A percentile compares a stretch with the other conserved stretches of the same genome.
phyloP scores from a whole-genome alignment of 2,329 filamentous ascomycete species.

The Talaromyces albobiverticillius region DNA sequence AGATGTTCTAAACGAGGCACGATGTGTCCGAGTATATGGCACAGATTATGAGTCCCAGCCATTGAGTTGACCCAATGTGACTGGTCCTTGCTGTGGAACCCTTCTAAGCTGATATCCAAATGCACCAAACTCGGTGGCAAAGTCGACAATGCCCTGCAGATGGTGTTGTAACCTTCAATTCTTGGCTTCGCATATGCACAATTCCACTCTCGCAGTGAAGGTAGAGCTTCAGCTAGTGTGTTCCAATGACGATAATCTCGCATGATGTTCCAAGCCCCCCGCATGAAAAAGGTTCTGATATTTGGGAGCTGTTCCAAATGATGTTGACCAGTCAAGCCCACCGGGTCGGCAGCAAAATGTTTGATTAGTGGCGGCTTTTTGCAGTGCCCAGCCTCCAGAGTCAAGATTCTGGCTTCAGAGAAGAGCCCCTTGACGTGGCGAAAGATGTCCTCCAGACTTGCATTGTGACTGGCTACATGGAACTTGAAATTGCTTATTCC shows the following conservation, averaged over 20 bases:
- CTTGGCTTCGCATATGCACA: slow-evolving; percentile 65
- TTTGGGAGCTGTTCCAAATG: slow-evolving; percentile 50
- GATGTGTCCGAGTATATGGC: slow-evolving; percentile 59
- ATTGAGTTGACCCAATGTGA: slow-evolving; percentile 49
- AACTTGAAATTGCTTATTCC: slow-evolving; percentile 28
- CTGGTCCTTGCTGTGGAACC: slow-evolving; percentile 67
- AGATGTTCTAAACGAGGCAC: slow-evolving; percentile 64
- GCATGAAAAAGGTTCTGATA: slow-evolving; percentile 66
- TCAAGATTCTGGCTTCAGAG: slow-evolving; percentile 63
- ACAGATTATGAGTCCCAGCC: slow-evolving; percentile 63
- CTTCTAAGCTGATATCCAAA: slow-evolving; percentile 67
- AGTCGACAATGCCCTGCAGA: slow-evolving; percentile 60
- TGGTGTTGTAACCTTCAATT: slow-evolving; percentile 68
- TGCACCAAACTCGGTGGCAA: slow-evolving; percentile 59
- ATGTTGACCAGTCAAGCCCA: slow-evolving; percentile 27
- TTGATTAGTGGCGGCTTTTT: slow-evolving; percentile 69
- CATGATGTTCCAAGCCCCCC: slow-evolving; percentile 76
- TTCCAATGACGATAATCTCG: slow-evolving; percentile 62
- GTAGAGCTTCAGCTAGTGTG: slow-evolving; percentile 60
- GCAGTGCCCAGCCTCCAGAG: slow-evolving; percentile 72
- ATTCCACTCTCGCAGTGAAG: slow-evolving; percentile 59
- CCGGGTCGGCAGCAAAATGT: slow-evolving; percentile 48
- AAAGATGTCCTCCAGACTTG: slow-evolving; percentile 68
- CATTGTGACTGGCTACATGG: slow-evolving; percentile 55
- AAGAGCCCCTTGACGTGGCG: slow-evolving; percentile 59